Evolutionary conservation across 306 rosid species (phyloP), one percentile per base, ranked within the genome.

Genomic region (Ceratonia siliqua): DNA sequence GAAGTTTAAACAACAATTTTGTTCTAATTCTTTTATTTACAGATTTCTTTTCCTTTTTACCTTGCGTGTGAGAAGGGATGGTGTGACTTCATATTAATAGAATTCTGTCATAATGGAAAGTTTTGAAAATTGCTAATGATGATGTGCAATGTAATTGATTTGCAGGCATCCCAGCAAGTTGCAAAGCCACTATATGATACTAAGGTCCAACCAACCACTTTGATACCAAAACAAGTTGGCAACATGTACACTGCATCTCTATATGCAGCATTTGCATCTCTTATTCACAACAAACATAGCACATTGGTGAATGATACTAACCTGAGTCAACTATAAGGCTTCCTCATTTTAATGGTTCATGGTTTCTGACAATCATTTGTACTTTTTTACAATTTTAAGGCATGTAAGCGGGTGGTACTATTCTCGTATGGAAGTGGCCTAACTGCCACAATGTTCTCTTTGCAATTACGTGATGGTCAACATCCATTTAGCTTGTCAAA

Each of bases 241-340:
- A 95, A 95, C 87, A 92, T 95, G 98, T 95, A 95, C 84, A 95
- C 99, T 25, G 99, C 99, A n/a, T 95, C 99, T 72, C 83, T 95
- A 56, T 95, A 95, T 75, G 99, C 99, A 28, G 99, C 99, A 75
- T 92, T 92, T 79, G 95, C 83, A 27, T 92, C 99, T 61, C 96
- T 95, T 48, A 76, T 95, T 57, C 99, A 95, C 83, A 89, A 89
- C 79, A 92, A 90, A 65, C 76, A 86, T 28, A 87, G 68, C 68
- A 30, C 91, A 78, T 67, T 95, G 99, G 99, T 95, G 77, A 83
- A 71, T 77, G 5, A 65, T 59, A 17, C 75, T 73, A 33, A 68
- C 39, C 48, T 25, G 2, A n/a, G 33, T 35, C 43, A 69, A 68
- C 22, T 35, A 25, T 52, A 76, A 66, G 62, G 52, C 39, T 65